Evolutionary conservation across 495 filamentous ascomycete species (phyloP), one percentile per base, ranked within the genome.

Genomic region (Aspergillus cavernicola): DNA sequence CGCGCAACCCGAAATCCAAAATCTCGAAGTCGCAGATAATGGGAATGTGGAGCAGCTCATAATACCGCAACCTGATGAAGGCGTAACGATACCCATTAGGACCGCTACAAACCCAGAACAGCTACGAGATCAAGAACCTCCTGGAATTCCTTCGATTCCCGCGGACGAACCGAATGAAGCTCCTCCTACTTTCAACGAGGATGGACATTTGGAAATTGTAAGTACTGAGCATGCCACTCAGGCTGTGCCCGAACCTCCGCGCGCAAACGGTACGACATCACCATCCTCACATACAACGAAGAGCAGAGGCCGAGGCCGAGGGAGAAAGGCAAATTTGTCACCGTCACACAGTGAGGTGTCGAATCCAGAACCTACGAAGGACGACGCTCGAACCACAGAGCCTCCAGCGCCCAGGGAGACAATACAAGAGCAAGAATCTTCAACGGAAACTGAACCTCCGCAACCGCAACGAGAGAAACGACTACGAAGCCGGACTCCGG

Each of bases 401-500:
- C 19, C 42, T 11, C 36, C 28, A 28, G 31, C 37, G 15, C 19
- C 29, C 12, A 19, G 49, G 18, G 60, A 58, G 28, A 39, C 40
- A 18, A 22, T 51, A 45, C 35, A 41, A 28, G 45, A 26, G 11
- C 48, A 62, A 50, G 41, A 29, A 32, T 37, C 11, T 39, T 28
- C 26, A 6, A 12, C 10, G 28, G 41, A 43, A 9, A 12, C 32
- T 8, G 50, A 49, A 6, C 29, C 12, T 41, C 23, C 56, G 12
- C 26, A 45, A 52, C 10, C 48, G 6, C 48, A 42, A n/a, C 42
- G 39, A 31, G 52, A 26, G 10, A 63, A 53, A 37, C 55, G 58
- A 23, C 41, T 26, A 20, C 60, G 57, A 46, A 55, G 58, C 44
- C 52, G 48, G 20, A 66, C 47, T 3, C 41, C 47, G 13, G 37